These are phyloP conservation scores for Gossypium herbaceum DNA, from an alignment of 345 rosid species.

Conservation along the genomic window DNA sequence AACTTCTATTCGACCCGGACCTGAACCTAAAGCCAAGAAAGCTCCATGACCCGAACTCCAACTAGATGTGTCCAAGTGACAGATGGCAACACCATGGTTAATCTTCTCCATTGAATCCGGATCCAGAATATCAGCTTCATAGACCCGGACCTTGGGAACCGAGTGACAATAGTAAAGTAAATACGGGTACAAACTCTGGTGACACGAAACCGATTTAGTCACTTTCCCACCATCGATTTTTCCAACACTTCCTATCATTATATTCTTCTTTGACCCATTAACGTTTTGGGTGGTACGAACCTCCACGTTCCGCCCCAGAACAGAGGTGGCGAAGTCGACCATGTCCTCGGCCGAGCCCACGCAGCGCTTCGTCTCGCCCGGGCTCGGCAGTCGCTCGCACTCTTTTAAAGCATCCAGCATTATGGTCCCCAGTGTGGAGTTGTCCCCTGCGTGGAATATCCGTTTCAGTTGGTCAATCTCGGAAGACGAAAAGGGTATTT, in stretches of 20 bases:
- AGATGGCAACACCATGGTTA: slow-evolving; percentile 77
- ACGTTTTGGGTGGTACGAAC: slow-evolving; percentile 60
- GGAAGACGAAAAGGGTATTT: slow-evolving; percentile 57
- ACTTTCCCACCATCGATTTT: slow-evolving; percentile 63
- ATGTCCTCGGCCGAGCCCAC: slow-evolving; percentile 83
- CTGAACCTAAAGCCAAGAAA: slow-evolving; percentile 60
- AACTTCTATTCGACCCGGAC: slow-evolving; percentile 78
- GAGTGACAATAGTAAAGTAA: slow-evolving; percentile 83
- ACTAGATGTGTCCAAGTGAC: slow-evolving; percentile 74
- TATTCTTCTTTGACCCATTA: slow-evolving; percentile 44
- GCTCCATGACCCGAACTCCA: slow-evolving; percentile 88
- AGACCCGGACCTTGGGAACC: slow-evolving; percentile 86
- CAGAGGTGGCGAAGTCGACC: slow-evolving; percentile 76
- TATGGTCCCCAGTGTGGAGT: slow-evolving; percentile 55
- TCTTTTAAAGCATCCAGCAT: slow-evolving; percentile 49
- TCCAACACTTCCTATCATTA: slow-evolving; percentile 53
- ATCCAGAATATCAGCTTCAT: slow-evolving; percentile 66
- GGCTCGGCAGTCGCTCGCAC: slow-evolving; percentile 68
- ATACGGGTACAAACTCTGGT: slow-evolving; percentile 80
- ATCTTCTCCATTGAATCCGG: slow-evolving; percentile 39
- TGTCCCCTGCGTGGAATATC: slow-evolving; percentile 53
- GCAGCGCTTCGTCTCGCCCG: slow-evolving; percentile 79
- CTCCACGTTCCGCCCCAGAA: slow-evolving; percentile 53
- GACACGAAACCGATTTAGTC: slow-evolving; percentile 82
- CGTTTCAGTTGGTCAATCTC: slow-evolving; percentile 26